Base-by-base conservation (phyloP, 106 monocot species). In the Dendrobium chrysotoxum region DNA sequence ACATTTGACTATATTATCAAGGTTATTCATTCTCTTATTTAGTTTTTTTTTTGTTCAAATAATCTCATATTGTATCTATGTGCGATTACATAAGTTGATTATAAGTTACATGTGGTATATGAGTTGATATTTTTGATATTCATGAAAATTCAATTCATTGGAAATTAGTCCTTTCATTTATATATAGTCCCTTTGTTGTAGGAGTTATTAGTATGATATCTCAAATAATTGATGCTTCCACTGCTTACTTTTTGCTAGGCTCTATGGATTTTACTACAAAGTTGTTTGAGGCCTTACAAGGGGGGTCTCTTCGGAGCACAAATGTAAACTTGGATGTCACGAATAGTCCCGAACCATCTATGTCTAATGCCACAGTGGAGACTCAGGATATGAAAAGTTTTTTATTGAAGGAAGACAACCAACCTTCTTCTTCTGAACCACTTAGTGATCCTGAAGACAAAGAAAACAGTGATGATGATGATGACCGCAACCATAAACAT, bases 401-500 rank as follows among this genome's bases (percentile, higher is more conserved):
- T 16, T 44, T 83, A 77, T 78, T 79, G 25, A 87, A 87, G 44
- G 89, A 88, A 75, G 87, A 81, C 2, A 84, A 84, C 53, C 70
- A 47, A 73, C 87, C 92, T 68, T 75, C 82, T 73, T 90, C 88
- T 79, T 90, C 93, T 68, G 84, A 86, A 81, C 31, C 81, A 7
- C 45, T 23, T 18, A 95, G 83, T 85, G 93, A 95, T 88, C 65
- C 86, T 53, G 95, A 90, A 78, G 98, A 95, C 38, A 83, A 80
- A 47, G 92, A 92, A 74, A 40, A 88, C 64, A 93, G 87, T 84
- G 98, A 99, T 77, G 96, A 93, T 81, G 91, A 91, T 71, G 94
- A 93, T 83, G 98, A 99, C 70, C 98, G 98, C 31, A 99, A 99
- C 77, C 98, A 99, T 83, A 99, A 99, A 75, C 98, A 99, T 83